phyloP scores from a whole-genome alignment of 148 eudicot genomes.

The Hydrangea macrophylla region DNA sequence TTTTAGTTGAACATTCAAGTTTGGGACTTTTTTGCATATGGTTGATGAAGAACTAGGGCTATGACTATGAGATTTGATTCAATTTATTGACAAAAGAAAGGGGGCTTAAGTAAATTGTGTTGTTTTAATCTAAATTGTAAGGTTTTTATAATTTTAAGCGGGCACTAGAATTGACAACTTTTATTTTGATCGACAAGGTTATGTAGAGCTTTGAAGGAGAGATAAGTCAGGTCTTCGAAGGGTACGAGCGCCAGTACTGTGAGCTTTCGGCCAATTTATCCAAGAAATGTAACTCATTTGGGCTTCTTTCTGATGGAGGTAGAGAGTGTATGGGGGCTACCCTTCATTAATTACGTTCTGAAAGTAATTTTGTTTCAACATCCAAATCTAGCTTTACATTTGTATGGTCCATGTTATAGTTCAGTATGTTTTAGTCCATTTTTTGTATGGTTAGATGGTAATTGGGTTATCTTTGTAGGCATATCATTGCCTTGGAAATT shows the following conservation, averaged over 20 bases:
- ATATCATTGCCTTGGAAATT: no score
- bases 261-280: slow-evolving; percentile 64
- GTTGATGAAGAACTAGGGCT: no score
- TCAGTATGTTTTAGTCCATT: no score
- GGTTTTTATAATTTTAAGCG: no score
- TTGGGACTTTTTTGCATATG: neutral
- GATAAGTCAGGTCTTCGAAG: slow-evolving; percentile 72
- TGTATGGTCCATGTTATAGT: neutral
- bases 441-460: no score
- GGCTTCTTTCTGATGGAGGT: slow-evolving; percentile 49
- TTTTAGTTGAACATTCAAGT: neutral
- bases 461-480: no score
- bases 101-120: no score
- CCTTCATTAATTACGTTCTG: neutral
- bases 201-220: slow-evolving; percentile 15
- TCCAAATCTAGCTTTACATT: neutral
- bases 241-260: no score
- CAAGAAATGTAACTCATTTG: slow-evolving; percentile 47
- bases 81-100: no score
- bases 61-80: no score
- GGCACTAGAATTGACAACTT: no score
- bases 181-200: neutral
- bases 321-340: neutral
- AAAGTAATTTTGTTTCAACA: neutral
- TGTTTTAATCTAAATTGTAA: no score